Conservation (phyloP, 2,329 filamentous ascomycete genomes). For the Claviceps spartinae region DNA sequence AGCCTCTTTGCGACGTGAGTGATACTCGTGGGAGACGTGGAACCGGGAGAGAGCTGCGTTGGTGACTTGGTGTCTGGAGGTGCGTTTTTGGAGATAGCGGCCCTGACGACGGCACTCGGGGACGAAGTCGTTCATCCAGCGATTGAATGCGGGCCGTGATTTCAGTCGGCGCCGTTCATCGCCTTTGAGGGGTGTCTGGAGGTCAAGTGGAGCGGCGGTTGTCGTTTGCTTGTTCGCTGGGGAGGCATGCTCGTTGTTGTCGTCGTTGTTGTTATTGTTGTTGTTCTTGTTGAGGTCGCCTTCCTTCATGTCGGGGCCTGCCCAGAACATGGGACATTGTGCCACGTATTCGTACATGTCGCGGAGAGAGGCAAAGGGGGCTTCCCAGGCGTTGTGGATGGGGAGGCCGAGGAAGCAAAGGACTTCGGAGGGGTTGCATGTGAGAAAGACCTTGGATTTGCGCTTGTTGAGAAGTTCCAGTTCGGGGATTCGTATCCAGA, state of each 20-base stretch:
- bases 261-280: no score
- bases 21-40: slow-evolving; percentile 29
- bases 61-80: slow-evolving; percentile 32
- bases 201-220: slow-evolving; percentile 11
- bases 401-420: slow-evolving; percentile 52
- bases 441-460: slow-evolving; percentile 45
- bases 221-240: neutral
- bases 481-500: slow-evolving; percentile 54
- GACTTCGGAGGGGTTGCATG: slow-evolving; percentile 38
- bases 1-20: slow-evolving; percentile 27
- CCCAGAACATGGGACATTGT: slow-evolving; percentile 44
- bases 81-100: slow-evolving; percentile 16
- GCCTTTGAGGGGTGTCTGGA: slow-evolving; percentile 26
- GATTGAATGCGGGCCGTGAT: slow-evolving; percentile 41
- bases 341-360: slow-evolving; percentile 50
- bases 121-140: slow-evolving; percentile 52
- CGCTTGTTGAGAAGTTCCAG: slow-evolving; percentile 48
- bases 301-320: slow-evolving; percentile 13
- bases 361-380: slow-evolving; percentile 38
- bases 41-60: slow-evolving; percentile 41
- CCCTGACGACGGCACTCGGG: slow-evolving; percentile 32
- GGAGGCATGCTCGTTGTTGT: neutral
- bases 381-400: slow-evolving; percentile 28
- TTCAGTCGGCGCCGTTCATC: slow-evolving; percentile 45
- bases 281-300: neutral